phyloP scores from a whole-genome alignment of 495 filamentous ascomycete species.

The Ramalina intermedia region DNA sequence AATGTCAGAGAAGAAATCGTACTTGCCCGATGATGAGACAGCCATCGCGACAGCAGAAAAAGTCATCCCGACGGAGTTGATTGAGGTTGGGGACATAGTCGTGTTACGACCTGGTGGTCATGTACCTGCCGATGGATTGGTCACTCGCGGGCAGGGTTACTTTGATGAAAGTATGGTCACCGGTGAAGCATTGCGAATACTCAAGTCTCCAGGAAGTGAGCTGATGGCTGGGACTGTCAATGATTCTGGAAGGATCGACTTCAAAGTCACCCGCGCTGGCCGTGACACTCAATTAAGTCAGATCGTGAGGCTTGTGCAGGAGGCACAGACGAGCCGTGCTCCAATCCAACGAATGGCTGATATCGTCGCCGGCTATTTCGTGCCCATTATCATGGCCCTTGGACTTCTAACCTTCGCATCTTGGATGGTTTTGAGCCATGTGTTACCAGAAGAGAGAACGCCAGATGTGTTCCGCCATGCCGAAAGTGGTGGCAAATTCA shows the following conservation, averaged over 20 bases:
- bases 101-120: constrained; percentile 90
- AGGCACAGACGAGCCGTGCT: constrained; percentile 86
- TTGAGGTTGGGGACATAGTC: constrained; percentile 88
- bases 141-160: constrained; percentile 81
- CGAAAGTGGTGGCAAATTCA: constrained; percentile 70
- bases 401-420: constrained; percentile 73
- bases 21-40: constrained; percentile 19
- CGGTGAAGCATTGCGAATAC: constrained; percentile 84
- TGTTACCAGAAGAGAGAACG: constrained; percentile 49
- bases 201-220: constrained; percentile 64
- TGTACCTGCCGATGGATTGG: constrained; percentile 81
- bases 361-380: constrained; percentile 83
- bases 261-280: constrained; percentile 83
- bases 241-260: constrained; percentile 77
- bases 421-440: constrained; percentile 92
- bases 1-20: constrained; percentile 28
- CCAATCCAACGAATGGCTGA: constrained; percentile 94
- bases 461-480: constrained; percentile 80
- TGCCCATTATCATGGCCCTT: constrained; percentile 73
- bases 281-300: constrained; percentile 94
- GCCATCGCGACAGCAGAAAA: constrained; percentile 61
- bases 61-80: constrained; percentile 80
- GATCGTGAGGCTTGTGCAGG: constrained; percentile 92
- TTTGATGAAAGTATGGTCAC: constrained; percentile 99
- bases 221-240: constrained; percentile 97